Evolutionary conservation across 2,329 filamentous ascomycete species (phyloP).

Genomic region (Bipolaris gigantea): DNA sequence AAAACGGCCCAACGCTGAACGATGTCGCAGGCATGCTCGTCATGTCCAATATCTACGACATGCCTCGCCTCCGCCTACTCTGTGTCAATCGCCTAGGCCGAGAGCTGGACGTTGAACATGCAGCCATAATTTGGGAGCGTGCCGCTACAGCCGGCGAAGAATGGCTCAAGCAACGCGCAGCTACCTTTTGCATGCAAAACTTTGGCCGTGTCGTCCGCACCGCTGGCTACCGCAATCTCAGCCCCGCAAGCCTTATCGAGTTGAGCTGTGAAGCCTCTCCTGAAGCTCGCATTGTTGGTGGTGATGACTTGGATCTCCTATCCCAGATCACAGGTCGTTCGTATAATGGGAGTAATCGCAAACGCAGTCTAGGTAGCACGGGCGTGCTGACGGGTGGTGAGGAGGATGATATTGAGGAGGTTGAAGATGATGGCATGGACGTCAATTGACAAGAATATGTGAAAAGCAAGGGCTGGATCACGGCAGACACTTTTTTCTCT

Average conservation of each 20-base stretch:
- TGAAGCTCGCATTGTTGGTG: conserved; percentile 87
- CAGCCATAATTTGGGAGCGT: conserved; percentile 94
- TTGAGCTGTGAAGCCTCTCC: conserved; percentile 91
- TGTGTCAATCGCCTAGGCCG: conserved; percentile 88
- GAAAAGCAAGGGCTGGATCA: not conserved
- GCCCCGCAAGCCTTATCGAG: conserved; percentile 79
- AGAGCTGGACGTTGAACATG: conserved; percentile 91
- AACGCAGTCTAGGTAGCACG: conserved; percentile 47
- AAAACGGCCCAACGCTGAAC: conserved; percentile 62
- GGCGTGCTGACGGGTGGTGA: conserved; percentile 46
- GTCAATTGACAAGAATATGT: conserved; percentile 31
- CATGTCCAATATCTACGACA: conserved; percentile 98
- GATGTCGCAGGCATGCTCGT: conserved; percentile 94
- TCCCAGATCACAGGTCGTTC: conserved; percentile 52
- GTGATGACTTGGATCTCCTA: conserved; percentile 74
- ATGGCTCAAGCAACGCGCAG: conserved; percentile 87
- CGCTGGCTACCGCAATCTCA: conserved; percentile 79
- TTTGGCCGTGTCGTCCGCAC: conserved; percentile 95
- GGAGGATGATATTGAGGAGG: conserved; percentile 48
- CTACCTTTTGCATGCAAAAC: conserved; percentile 84
- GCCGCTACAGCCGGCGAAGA: conserved; percentile 88
- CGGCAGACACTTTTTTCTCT: not conserved
- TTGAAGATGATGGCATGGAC: conserved; percentile 49
- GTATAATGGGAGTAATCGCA: conserved; percentile 44
- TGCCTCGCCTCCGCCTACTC: conserved; percentile 85